Base-by-base conservation (phyloP, 768 basidiomycete species). In the Tulasnella sp. region DNA sequence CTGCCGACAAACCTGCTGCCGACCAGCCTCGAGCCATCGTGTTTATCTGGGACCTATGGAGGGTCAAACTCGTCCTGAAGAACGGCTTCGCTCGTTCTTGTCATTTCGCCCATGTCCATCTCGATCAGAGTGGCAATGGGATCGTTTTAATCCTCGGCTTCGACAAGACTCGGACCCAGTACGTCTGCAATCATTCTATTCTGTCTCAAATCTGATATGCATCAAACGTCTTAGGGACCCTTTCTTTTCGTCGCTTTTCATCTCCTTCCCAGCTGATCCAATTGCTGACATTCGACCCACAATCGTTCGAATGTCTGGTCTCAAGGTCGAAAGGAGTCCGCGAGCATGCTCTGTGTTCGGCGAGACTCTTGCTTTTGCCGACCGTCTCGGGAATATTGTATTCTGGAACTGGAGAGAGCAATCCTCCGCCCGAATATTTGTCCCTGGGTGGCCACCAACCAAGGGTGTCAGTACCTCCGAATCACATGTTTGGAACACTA, bases 341-440 rank as follows among this genome's bases (percentile, higher is more conserved):
- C 55, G 55, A 17, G 55, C 55, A 25, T 57, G 55, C 25, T 46
- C 55, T 21, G 55, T 57, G 19, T 32, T 46, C 37, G 55, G 42
- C n/a, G 31, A 57, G 29, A 27, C 48, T 15, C 55, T 57, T 14
- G 43, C 55, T 4, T 57, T 43, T 21, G 55, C 42, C 12, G 55
- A 57, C 37, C 55, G 55, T 15, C 25, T 49, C 17, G 55, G 55
- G 2, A 46, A 57, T 32, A 43, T 57, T 17, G 25, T 27, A 29
- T 57, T 57, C 9, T 57, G 55, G 55, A 15, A 46, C 6, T 57
- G 42, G 42, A 57, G 29, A n/a, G 55, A 57, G 37, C 32, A 46
- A 9, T 19, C 31, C 1, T 57, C 42, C 27, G 42, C 43, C 19
- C 45, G 41, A 14, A 57, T 45, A 14, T 34, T 46, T 23, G 55